Evolutionary conservation across 2,329 filamentous ascomycete genomes (phyloP).

Genomic region (Fusarium metavorans): DNA sequence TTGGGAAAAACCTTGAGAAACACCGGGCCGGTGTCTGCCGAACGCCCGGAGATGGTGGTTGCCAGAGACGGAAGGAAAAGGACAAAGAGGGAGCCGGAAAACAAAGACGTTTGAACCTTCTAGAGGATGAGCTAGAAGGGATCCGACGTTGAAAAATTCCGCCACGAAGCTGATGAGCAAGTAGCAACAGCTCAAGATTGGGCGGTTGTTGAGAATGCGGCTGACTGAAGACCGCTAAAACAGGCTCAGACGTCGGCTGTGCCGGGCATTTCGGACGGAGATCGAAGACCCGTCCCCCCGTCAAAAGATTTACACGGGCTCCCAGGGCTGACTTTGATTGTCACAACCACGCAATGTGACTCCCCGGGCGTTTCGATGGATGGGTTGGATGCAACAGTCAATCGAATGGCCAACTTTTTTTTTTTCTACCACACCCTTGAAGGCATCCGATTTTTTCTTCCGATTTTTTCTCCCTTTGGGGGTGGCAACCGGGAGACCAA

Average conservation of each 20-base stretch:
- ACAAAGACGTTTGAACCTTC: conserved; percentile 14
- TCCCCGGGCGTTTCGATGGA: conserved; percentile 18
- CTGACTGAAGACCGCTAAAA: conserved; percentile 8
- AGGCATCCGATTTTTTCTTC: background rate
- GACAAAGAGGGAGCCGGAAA: background rate
- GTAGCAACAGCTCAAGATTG: background rate
- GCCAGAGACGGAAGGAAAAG: conserved; percentile 3
- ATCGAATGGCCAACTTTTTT: conserved; percentile 7
- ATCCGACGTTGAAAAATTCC: background rate
- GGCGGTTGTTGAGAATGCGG: conserved; percentile 12
- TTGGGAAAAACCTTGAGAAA: conserved; percentile 4
- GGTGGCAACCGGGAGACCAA: conserved; percentile 14
- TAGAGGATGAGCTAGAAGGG: background rate
- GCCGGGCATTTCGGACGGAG: background rate
- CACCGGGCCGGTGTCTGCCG: conserved; percentile 32
- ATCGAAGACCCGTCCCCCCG: background rate
- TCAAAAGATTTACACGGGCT: conserved; percentile 15
- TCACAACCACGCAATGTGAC: conserved; percentile 8
- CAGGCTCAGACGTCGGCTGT: conserved; percentile 2
- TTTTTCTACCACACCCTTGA: background rate
- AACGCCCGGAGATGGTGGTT: conserved; percentile 23
- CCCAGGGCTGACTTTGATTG: conserved; percentile 9
- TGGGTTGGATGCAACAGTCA: conserved; percentile 22
- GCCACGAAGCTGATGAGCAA: background rate
- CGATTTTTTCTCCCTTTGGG: background rate